Conservation (phyloP, 2,329 filamentous ascomycete genomes). For the Scedosporium aurantiacum region DNA sequence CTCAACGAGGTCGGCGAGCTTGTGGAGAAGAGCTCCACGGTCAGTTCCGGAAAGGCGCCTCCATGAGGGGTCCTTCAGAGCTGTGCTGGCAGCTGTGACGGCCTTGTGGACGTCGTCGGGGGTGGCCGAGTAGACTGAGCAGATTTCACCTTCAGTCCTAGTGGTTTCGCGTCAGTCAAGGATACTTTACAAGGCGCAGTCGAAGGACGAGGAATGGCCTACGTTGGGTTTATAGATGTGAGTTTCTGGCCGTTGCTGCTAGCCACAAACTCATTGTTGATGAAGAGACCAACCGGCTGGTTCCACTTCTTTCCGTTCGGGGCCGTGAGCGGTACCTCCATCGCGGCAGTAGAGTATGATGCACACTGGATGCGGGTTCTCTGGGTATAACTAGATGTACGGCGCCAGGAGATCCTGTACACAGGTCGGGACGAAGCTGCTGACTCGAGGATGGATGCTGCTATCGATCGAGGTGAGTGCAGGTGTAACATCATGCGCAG, state of each 20-base stretch:
- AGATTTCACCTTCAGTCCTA: constrained; percentile 53
- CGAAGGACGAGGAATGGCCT: constrained; percentile 8
- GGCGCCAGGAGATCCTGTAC: background rate
- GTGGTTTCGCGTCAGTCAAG: background rate
- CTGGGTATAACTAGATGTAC: background rate
- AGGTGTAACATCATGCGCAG: background rate
- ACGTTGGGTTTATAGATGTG: constrained; percentile 59
- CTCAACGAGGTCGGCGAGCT: constrained; percentile 58
- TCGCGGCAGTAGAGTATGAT: background rate
- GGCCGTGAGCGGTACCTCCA: constrained; percentile 51
- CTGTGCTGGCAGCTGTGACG: constrained; percentile 56
- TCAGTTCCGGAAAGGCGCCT: constrained; percentile 55
- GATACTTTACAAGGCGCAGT: background rate
- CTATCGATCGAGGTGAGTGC: background rate
- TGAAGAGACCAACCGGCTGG: constrained; percentile 69
- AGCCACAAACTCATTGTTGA: constrained; percentile 70
- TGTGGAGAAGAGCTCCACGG: constrained; percentile 57
- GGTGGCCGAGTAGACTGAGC: constrained; percentile 58
- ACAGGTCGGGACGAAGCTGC: background rate
- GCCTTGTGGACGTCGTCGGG: constrained; percentile 58
- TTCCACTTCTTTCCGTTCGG: constrained; percentile 64
- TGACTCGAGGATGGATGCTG: background rate
- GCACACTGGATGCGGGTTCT: background rate
- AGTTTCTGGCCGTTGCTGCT: constrained; percentile 55
- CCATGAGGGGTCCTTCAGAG: constrained; percentile 59